phyloP scores from a whole-genome alignment of 2,329 filamentous ascomycete species.

The Triangularia verruculosa region DNA sequence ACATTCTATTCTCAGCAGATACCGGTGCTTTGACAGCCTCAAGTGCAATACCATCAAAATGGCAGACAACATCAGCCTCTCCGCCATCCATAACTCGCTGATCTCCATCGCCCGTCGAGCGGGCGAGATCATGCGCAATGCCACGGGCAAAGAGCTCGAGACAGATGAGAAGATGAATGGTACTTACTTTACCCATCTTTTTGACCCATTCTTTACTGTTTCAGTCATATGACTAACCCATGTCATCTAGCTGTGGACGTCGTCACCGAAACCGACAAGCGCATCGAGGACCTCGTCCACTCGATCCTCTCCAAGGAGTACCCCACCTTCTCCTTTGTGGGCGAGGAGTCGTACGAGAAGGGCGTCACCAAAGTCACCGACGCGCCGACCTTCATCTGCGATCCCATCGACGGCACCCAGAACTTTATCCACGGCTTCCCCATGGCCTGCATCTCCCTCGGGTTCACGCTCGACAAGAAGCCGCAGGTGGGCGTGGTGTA shows the following conservation, averaged over 20 bases:
- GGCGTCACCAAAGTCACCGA: conserved; percentile 58
- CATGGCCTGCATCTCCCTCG: conserved; percentile 72
- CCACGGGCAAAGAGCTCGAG: conserved; percentile 56
- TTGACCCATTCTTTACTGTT: conserved; percentile 3
- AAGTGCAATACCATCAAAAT: conserved; percentile 34
- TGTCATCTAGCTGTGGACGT: conserved; percentile 57
- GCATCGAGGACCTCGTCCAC: conserved; percentile 61
- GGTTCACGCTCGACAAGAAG: conserved; percentile 59
- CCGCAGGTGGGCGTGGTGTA: conserved; percentile 74
- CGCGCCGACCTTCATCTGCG: conserved; percentile 73
- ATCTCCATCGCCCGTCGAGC: conserved; percentile 60
- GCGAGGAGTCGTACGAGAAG: conserved; percentile 73
- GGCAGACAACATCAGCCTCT: conserved; percentile 54
- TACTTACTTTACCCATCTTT: conserved; percentile 32
- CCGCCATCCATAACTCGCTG: conserved; percentile 60
- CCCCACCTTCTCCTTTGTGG: conserved; percentile 62
- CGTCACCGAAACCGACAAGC: conserved; percentile 65
- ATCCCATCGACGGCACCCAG: conserved; percentile 79
- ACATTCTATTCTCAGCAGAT: neutral
- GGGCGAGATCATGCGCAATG: conserved; percentile 61
- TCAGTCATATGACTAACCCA: conserved; percentile 4
- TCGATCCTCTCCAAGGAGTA: conserved; percentile 50
- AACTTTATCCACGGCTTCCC: conserved; percentile 79
- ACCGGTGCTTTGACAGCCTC: neutral
- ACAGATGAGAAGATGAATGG: conserved; percentile 65